These are phyloP conservation scores for Melanomma pulvis-pyrius DNA, from an alignment of 495 filamentous ascomycete species.

Conservation along the genomic window DNA sequence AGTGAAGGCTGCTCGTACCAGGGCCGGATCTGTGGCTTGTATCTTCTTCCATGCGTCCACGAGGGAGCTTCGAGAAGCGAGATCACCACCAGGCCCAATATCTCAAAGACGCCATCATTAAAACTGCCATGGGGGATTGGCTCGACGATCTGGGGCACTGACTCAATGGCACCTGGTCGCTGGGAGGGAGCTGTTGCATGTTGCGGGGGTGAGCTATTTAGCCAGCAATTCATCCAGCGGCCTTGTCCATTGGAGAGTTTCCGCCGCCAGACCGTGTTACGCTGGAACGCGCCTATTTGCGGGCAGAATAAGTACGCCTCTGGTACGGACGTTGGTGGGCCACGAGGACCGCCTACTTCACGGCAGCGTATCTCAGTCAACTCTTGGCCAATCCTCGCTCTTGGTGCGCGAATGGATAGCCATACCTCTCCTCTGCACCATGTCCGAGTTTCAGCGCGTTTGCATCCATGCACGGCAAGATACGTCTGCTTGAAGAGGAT, in stretches of 20 bases:
- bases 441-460: too few species aligned
- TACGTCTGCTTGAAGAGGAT: too few species aligned
- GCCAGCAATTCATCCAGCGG: constrained; percentile 25
- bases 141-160: constrained; percentile 21
- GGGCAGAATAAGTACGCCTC: too few species aligned
- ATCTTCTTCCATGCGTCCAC: constrained; percentile 33
- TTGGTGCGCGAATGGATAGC: too few species aligned
- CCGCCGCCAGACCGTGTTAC: not conserved
- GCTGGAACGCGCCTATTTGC: too few species aligned
- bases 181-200: constrained; percentile 14
- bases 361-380: too few species aligned
- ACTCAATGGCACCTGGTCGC: constrained; percentile 21
- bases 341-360: too few species aligned
- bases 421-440: too few species aligned
- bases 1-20: constrained; percentile 19
- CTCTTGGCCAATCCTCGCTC: too few species aligned
- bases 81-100: constrained; percentile 33
- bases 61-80: constrained; percentile 39
- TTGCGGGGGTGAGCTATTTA: not conserved
- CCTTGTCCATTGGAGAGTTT: not conserved
- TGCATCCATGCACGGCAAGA: too few species aligned
- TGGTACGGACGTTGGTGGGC: too few species aligned
- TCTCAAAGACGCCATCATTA: constrained; percentile 33
- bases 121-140: constrained; percentile 21
- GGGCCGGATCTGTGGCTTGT: constrained; percentile 36